These are phyloP conservation scores for Colletotrichum siamense DNA, from an alignment of 2,329 filamentous ascomycete genomes.

Conservation along the genomic window DNA sequence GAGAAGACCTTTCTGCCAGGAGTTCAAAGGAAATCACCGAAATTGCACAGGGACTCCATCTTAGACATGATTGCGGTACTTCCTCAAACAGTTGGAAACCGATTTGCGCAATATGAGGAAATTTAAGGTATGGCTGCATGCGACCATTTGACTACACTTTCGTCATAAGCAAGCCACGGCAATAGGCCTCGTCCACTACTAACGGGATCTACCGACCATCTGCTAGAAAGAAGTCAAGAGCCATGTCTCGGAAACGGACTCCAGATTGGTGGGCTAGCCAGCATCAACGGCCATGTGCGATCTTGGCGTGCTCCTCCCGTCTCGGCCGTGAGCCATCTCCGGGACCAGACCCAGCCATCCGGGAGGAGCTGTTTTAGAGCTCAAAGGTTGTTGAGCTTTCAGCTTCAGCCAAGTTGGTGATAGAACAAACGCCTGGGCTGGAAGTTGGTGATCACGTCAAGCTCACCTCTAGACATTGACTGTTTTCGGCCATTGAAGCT, in stretches of 20 bases:
- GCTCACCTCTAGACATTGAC: neutral
- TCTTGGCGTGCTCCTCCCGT: neutral
- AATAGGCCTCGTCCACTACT: neutral
- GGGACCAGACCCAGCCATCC: neutral
- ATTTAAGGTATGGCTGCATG: constrained; percentile 4
- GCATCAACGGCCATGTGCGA: neutral
- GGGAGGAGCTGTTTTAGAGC: neutral
- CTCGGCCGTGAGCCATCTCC: neutral
- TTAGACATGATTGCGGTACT: neutral
- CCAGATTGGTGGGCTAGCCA: neutral
- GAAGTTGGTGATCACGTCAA: neutral
- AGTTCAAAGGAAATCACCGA: neutral
- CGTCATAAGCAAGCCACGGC: constrained; percentile 1
- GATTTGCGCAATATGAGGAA: neutral
- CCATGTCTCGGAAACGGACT: neutral
- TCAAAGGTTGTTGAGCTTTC: neutral
- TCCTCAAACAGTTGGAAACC: neutral
- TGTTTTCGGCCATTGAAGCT: neutral
- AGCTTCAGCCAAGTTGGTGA: neutral
- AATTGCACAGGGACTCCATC: neutral
- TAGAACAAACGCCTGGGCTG: neutral
- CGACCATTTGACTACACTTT: neutral
- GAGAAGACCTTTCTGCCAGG: neutral
- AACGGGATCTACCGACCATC: neutral
- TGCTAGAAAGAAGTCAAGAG: neutral